phyloP scores from a whole-genome alignment of 202 grass and related monocot genomes.

The Setaria viridis region DNA sequence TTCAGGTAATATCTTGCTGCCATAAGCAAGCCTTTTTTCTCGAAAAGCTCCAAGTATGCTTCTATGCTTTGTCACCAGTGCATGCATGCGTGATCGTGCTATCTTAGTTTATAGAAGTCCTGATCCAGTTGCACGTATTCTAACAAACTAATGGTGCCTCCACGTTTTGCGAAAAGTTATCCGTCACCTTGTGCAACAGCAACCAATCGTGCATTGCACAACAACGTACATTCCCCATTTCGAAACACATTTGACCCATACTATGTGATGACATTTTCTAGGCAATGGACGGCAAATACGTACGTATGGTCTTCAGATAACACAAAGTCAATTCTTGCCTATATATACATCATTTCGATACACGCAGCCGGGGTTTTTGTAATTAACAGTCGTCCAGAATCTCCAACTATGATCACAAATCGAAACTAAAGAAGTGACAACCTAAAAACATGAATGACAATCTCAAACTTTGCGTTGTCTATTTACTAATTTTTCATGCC shows the following conservation, averaged over 20 bases:
- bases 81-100: conserved; percentile 9
- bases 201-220: conserved; percentile 15
- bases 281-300: conserved; percentile 16
- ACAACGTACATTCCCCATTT: background rate
- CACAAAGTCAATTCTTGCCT: background rate
- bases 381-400: too few relatives aligned
- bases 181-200: background rate
- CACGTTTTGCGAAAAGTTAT: conserved; percentile 15
- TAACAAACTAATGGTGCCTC: conserved; percentile 3
- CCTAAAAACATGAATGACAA: background rate
- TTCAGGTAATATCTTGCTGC: conserved; percentile 5
- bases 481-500: background rate
- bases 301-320: background rate
- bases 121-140: background rate
- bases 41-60: background rate
- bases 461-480: background rate
- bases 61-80: conserved; percentile 23
- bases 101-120: conserved; percentile 19
- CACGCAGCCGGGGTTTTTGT: background rate
- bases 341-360: background rate
- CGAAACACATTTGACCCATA: conserved; percentile 26
- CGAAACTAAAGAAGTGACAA: background rate
- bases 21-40: conserved; percentile 1
- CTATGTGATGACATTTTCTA: background rate
- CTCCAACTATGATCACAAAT: background rate